Evolutionary conservation across 192 early-diverging fungal species (phyloP).

Genomic region (Gorgonomyces haynaldii): DNA sequence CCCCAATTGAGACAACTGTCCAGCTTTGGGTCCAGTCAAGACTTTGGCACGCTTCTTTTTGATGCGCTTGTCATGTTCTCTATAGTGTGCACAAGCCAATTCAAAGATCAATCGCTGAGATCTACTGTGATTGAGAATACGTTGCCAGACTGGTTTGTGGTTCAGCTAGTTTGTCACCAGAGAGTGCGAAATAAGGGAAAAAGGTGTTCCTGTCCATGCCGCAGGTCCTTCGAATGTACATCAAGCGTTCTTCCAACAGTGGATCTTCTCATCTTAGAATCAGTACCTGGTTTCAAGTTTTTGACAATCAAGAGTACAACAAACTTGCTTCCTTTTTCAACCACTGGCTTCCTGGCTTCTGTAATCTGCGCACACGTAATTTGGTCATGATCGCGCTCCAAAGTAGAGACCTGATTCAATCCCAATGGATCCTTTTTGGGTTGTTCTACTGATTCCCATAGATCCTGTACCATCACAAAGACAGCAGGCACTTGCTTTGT

Average conservation of each 20-base stretch:
- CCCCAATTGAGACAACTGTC: slow-evolving; percentile 30
- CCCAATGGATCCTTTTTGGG: slow-evolving; percentile 22
- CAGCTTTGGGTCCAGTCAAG: slow-evolving; percentile 11
- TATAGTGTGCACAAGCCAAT: slow-evolving; percentile 59
- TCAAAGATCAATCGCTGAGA: slow-evolving; percentile 59
- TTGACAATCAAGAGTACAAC: slow-evolving; percentile 57
- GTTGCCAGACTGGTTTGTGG: slow-evolving; percentile 56
- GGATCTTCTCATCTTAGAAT: slow-evolving; percentile 37
- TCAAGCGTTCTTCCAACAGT: slow-evolving; percentile 56
- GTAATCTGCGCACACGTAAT: slow-evolving; percentile 52
- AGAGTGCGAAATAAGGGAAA: slow-evolving; percentile 51
- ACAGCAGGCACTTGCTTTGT: slow-evolving; percentile 48
- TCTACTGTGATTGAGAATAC: slow-evolving; percentile 19
- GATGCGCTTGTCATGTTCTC: slow-evolving; percentile 59
- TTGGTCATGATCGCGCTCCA: slow-evolving; percentile 53
- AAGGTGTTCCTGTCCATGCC: slow-evolving; percentile 56
- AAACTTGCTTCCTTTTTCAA: slow-evolving; percentile 59
- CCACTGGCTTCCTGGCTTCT: slow-evolving; percentile 42
- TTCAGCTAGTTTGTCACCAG: slow-evolving; percentile 10
- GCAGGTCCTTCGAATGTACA: slow-evolving; percentile 51
- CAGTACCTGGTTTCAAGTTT: background rate
- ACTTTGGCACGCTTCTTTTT: slow-evolving; percentile 59
- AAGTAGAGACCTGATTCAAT: slow-evolving; percentile 29
- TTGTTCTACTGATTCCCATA: slow-evolving; percentile 44
- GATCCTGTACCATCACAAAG: slow-evolving; percentile 56